phyloP scores from a whole-genome alignment of 768 basidiomycete genomes.

The Kwoniella dejecticola region DNA sequence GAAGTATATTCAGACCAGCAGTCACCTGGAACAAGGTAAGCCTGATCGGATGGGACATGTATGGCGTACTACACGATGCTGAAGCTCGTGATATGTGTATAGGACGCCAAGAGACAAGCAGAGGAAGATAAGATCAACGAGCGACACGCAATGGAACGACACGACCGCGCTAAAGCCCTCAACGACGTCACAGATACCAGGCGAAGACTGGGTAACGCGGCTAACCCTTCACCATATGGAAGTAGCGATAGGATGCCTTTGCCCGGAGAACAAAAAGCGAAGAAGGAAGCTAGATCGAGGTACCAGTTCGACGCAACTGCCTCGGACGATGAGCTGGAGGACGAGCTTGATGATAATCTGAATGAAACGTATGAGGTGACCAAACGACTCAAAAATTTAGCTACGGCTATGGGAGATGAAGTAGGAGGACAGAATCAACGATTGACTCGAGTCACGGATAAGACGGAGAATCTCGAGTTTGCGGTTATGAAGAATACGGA shows the following conservation, averaged over 20 bases:
- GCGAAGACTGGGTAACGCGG: conserved; percentile 75
- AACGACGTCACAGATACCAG: conserved; percentile 83
- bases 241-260: conserved; percentile 58
- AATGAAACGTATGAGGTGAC: conserved; percentile 79
- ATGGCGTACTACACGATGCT: background rate
- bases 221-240: conserved; percentile 62
- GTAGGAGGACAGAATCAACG: conserved; percentile 81
- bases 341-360: conserved; percentile 88
- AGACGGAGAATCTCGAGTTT: conserved; percentile 74
- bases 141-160: conserved; percentile 83
- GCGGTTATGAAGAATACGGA: conserved; percentile 79
- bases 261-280: conserved; percentile 61
- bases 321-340: conserved; percentile 91
- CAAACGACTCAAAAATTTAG: conserved; percentile 75
- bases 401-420: conserved; percentile 81
- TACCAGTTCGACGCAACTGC: conserved; percentile 90
- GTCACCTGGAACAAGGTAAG: conserved; percentile 81
- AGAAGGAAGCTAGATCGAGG: conserved; percentile 73
- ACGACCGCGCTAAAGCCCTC: conserved; percentile 81
- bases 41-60: no score
- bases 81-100: background rate
- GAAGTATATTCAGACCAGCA: conserved; percentile 89
- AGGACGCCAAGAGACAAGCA: conserved; percentile 78
- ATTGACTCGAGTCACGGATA: conserved; percentile 73
- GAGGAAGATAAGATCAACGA: conserved; percentile 79